These are phyloP conservation scores for Termitomyces sp. DNA, from an alignment of 768 basidiomycete species.

Conservation along the genomic window DNA sequence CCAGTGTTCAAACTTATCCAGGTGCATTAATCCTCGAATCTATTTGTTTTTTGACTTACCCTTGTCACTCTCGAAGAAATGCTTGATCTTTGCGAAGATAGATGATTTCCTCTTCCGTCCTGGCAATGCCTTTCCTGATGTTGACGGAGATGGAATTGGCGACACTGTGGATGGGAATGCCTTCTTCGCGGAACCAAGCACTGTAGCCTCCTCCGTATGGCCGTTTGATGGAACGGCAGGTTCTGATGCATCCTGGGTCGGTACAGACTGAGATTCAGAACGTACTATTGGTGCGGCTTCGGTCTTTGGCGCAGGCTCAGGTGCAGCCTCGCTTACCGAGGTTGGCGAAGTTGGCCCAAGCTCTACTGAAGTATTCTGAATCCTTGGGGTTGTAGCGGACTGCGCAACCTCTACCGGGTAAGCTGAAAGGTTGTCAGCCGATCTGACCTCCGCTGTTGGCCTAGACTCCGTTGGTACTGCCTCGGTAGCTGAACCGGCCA, in stretches of 20 bases:
- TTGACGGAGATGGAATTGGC: constrained; percentile 18
- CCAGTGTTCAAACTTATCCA: not conserved
- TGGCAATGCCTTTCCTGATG: constrained; percentile 30
- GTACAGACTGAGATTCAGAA: not conserved
- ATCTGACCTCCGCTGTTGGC: not conserved
- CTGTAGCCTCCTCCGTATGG: not conserved
- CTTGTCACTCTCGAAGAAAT: constrained; percentile 43
- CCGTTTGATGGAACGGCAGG: constrained; percentile 3
- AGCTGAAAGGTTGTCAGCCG: not conserved
- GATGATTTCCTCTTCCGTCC: constrained; percentile 49
- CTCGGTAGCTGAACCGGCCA: not conserved
- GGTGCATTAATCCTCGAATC: not conserved
- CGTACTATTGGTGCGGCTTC: not conserved
- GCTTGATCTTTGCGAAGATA: constrained; percentile 48
- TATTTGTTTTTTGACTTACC: constrained; percentile 30
- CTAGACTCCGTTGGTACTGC: not conserved
- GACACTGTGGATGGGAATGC: constrained; percentile 21
- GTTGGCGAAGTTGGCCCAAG: not conserved
- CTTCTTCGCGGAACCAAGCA: constrained; percentile 10
- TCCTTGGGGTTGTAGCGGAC: not conserved
- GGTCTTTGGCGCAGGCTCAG: not conserved
- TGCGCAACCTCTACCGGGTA: not conserved
- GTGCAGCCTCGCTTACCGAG: not conserved
- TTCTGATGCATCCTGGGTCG: not conserved
- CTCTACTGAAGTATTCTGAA: not conserved